Conservation (phyloP, 208 protist species). For the Crithidia sp. region DNA sequence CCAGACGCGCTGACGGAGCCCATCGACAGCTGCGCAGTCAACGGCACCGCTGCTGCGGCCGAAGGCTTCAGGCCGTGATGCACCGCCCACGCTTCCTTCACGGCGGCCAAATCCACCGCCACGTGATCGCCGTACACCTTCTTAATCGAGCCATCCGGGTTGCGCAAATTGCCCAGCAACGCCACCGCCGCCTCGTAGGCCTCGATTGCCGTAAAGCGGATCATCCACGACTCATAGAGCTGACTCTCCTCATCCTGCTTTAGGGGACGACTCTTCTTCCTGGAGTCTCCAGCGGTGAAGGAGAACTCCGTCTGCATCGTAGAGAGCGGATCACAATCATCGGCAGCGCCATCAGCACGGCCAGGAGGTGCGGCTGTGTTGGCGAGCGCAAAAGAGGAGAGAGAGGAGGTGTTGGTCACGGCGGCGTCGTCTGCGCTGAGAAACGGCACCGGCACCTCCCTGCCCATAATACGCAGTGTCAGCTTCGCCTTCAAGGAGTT, state of each 20-base stretch:
- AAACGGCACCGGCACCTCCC: constrained; percentile 21
- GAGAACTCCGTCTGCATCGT: neutral
- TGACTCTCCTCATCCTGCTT: neutral
- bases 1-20: too few relatives aligned
- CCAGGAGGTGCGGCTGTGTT: neutral
- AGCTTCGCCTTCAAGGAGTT: constrained; percentile 21
- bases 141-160: constrained; percentile 12
- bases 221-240: constrained; percentile 25
- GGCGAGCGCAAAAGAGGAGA: neutral
- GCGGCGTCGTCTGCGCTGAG: constrained; percentile 3
- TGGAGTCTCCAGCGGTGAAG: constrained; percentile 2
- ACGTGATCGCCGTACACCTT: constrained; percentile 21
- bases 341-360: neutral
- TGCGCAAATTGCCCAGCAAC: constrained; percentile 24
- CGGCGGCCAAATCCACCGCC: neutral
- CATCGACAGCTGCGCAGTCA: neutral
- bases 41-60: neutral
- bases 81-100: constrained; percentile 14
- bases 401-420: neutral
- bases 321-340: neutral
- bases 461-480: constrained; percentile 23
- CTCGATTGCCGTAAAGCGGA: constrained; percentile 28
- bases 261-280: constrained; percentile 4
- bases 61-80: neutral
- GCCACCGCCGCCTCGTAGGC: constrained; percentile 23